Evolutionary conservation across 805 yeast genomes (phyloP).

Genomic region (Saccharomycopsis amapae): DNA sequence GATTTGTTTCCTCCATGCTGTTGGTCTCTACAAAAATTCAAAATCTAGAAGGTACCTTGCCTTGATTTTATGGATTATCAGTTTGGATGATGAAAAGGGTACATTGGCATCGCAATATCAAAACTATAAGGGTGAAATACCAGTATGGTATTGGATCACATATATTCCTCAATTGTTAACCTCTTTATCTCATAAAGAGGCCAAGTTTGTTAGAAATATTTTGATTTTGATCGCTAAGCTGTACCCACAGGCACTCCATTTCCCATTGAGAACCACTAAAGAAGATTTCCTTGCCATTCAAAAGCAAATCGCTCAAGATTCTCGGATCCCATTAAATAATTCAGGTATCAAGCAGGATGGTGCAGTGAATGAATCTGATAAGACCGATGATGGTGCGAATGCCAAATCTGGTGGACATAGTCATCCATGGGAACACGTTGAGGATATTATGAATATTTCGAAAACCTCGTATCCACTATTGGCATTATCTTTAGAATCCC

Average conservation of each 20-base stretch:
- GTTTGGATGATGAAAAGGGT: slow-evolving; percentile 81
- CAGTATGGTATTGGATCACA: slow-evolving; percentile 99
- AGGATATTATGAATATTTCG: slow-evolving; percentile 87
- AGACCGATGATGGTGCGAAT: background rate
- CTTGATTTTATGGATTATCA: slow-evolving; percentile 86
- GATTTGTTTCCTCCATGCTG: slow-evolving; percentile 94
- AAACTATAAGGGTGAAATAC: slow-evolving; percentile 89
- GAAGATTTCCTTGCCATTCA: slow-evolving; percentile 89
- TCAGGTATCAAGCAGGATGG: slow-evolving; percentile 20
- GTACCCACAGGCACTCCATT: slow-evolving; percentile 95
- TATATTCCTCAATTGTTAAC: slow-evolving; percentile 91
- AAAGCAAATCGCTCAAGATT: slow-evolving; percentile 50
- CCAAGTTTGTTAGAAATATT: slow-evolving; percentile 78
- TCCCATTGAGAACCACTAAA: slow-evolving; percentile 89
- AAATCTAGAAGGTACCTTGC: slow-evolving; percentile 85
- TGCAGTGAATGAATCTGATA: slow-evolving; percentile 21
- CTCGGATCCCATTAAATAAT: slow-evolving; percentile 25
- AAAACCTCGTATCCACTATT: slow-evolving; percentile 94
- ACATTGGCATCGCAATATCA: slow-evolving; percentile 83
- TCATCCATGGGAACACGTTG: slow-evolving; percentile 91
- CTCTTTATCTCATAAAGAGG: slow-evolving; percentile 86
- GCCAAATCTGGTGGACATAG: slow-evolving; percentile 30
- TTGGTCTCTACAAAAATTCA: slow-evolving; percentile 88
- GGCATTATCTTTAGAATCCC: slow-evolving; percentile 86
- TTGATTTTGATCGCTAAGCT: slow-evolving; percentile 89